Evolutionary conservation across 257 asterid species (phyloP), one percentile per base, ranked within the genome.

Genomic region (Fraxinus cuspidata): DNA sequence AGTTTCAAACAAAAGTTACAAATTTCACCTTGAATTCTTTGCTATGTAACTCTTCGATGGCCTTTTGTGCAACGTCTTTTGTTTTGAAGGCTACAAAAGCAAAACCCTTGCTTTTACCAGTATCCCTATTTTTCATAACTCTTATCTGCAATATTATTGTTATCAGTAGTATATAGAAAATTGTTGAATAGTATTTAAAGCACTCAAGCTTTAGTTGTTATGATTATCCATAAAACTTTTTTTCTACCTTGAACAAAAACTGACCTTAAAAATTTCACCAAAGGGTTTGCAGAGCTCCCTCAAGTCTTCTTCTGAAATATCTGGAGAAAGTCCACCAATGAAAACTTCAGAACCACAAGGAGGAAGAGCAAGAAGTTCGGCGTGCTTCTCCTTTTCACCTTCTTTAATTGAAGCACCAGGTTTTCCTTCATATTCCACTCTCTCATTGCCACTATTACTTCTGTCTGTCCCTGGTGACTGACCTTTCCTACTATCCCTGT

Each of bases 31-130:
- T 94, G 84, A 87, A 92, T 72, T 94, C 97, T 88, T 91, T 94
- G 92, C 68, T 86, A 70, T 92, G 97, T 68, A 94, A 73, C 51
- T 86, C 96, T 83, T 91, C 95, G 74, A 94, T 94, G 53, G 99
- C 89, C 88, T 90, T 94, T 71, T 92, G 97, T 49, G 96, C 97
- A 53, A 85, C 88, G 71, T 94, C 97, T 83, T 85, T 90, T 23
- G 94, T 88, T 80, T 74, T 86, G 89, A 91, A 94, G 69, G 96
- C 96, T 68, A 94, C 99, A 89, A 94, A 94, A 74, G 99, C 96
- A 85, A 92, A 94, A 49, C 99, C 99, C 86, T 92, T 94, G 85
- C 96, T 90, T 89, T 94, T 97, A 73, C 99, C 99, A 70, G 97
- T 94, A 83, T 91, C 97, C 86, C 89, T 89, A 83, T 94, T 94